Evolutionary conservation across 2,329 filamentous ascomycete species (phyloP).

Genomic region (Rosellinia necatrix): DNA sequence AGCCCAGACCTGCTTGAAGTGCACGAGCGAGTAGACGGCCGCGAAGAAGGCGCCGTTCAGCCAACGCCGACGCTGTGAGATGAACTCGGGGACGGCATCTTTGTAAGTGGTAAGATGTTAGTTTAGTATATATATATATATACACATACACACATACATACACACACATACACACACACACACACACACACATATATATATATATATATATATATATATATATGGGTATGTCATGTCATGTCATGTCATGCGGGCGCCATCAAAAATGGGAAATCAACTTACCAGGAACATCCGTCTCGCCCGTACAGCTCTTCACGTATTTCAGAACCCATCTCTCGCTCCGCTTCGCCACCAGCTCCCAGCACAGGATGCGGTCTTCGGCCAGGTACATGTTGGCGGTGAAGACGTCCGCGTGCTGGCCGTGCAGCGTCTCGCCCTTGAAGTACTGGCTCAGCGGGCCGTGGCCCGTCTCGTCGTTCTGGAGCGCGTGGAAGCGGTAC

Average conservation of each 20-base stretch:
- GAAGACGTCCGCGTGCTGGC: slow-evolving; percentile 89
- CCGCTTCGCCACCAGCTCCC: slow-evolving; percentile 94
- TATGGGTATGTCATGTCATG: no score
- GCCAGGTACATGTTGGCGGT: slow-evolving; percentile 99
- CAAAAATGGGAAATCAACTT: slow-evolving; percentile 53
- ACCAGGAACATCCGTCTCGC: slow-evolving; percentile 97
- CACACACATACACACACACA: no score
- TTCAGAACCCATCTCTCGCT: slow-evolving; percentile 96
- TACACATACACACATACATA: no score
- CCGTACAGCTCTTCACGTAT: slow-evolving; percentile 94
- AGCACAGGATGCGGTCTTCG: slow-evolving; percentile 95
- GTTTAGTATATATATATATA: no score
- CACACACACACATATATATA: no score
- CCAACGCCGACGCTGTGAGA: slow-evolving; percentile 95
- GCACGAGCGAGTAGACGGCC: slow-evolving; percentile 93
- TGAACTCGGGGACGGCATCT: slow-evolving; percentile 94
- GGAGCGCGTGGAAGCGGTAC: slow-evolving; percentile 90
- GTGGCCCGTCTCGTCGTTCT: slow-evolving; percentile 94
- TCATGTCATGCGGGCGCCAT: no score
- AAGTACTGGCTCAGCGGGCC: slow-evolving; percentile 97
- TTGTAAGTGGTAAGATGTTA: no score
- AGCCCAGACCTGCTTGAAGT: slow-evolving; percentile 89
- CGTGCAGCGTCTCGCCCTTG: slow-evolving; percentile 91
- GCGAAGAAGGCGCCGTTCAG: slow-evolving; percentile 99
- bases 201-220: no score